phyloP scores from a whole-genome alignment of 140 eudicot genomes.

The Cichorium intybus region DNA sequence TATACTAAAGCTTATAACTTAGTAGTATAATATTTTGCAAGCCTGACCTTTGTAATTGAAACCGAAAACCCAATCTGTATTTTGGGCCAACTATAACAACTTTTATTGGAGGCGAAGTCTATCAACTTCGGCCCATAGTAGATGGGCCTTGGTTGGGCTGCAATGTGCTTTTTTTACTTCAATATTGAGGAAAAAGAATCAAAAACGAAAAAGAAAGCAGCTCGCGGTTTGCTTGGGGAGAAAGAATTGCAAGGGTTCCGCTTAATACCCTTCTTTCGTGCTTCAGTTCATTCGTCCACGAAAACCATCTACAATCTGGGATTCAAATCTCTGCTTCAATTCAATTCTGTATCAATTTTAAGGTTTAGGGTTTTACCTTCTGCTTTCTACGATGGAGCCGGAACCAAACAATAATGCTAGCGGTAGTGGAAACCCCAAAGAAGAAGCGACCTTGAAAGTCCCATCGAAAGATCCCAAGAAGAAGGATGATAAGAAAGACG shows the following conservation, averaged over 20 bases:
- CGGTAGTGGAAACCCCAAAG: slow-evolving; percentile 38
- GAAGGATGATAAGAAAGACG: slow-evolving; percentile 89
- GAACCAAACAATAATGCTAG: slow-evolving; percentile 36
- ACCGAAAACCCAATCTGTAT: too few relatives aligned
- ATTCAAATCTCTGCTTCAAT: too few relatives aligned
- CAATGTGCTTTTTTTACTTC: too few relatives aligned
- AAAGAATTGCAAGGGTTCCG: slow-evolving; percentile 25
- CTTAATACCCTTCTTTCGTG: slow-evolving; percentile 14
- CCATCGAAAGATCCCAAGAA: slow-evolving; percentile 79
- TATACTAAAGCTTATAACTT: too few relatives aligned
- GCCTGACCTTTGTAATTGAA: too few relatives aligned
- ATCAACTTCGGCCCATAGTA: too few relatives aligned
- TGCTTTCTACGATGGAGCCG: slow-evolving; percentile 40
- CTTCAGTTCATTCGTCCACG: too few relatives aligned
- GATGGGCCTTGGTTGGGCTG: too few relatives aligned
- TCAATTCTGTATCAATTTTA: slow-evolving; percentile 1
- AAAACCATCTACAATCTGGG: slow-evolving; percentile 5
- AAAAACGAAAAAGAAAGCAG: neutral
- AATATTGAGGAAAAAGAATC: too few relatives aligned
- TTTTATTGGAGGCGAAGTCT: too few relatives aligned
- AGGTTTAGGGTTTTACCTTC: slow-evolving; percentile 22
- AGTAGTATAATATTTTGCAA: too few relatives aligned
- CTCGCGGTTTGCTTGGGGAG: slow-evolving; percentile 21
- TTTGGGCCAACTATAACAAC: too few relatives aligned
- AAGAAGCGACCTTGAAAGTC: slow-evolving; percentile 50